Conservation (phyloP, 169 alveolate genomes). For the Plasmodium coatneyi region DNA sequence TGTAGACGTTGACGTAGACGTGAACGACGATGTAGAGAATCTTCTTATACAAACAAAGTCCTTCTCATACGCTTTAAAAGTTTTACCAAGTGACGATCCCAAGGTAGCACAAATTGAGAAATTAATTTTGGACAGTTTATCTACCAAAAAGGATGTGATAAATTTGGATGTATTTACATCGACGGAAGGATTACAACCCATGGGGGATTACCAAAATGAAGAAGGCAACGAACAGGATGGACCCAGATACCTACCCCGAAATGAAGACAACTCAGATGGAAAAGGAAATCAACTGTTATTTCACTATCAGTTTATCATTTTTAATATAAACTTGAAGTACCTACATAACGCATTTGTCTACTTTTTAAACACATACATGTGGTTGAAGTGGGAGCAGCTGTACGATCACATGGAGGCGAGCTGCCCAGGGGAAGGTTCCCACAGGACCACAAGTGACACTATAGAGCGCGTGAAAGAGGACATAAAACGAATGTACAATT, state of each 20-base stretch:
- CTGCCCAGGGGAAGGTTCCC: not conserved
- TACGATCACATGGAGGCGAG: not conserved
- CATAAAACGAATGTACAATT: constrained; percentile 19
- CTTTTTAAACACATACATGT: constrained; percentile 33
- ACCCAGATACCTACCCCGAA: not conserved
- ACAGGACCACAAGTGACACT: not conserved
- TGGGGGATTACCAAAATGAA: not conserved
- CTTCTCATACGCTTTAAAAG: constrained; percentile 47
- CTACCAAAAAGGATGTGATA: constrained; percentile 3
- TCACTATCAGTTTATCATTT: constrained; percentile 65
- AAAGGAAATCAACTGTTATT: constrained; percentile 17
- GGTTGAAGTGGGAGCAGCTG: constrained; percentile 8
- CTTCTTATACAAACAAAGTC: constrained; percentile 64
- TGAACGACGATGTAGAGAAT: constrained; percentile 10
- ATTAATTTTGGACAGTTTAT: constrained; percentile 28
- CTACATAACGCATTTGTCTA: constrained; percentile 41
- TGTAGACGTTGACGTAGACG: too few relatives aligned
- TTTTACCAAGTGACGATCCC: constrained; percentile 5
- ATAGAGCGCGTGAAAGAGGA: constrained; percentile 11
- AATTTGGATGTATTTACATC: not conserved
- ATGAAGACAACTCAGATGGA: not conserved
- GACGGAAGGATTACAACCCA: not conserved
- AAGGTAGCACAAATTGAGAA: constrained; percentile 24
- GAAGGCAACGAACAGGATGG: not conserved
- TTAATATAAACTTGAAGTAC: constrained; percentile 53